Evolutionary conservation across 805 yeast genomes (phyloP), one percentile per base, ranked within the genome.

Genomic region (Monosporozyma unispora): DNA sequence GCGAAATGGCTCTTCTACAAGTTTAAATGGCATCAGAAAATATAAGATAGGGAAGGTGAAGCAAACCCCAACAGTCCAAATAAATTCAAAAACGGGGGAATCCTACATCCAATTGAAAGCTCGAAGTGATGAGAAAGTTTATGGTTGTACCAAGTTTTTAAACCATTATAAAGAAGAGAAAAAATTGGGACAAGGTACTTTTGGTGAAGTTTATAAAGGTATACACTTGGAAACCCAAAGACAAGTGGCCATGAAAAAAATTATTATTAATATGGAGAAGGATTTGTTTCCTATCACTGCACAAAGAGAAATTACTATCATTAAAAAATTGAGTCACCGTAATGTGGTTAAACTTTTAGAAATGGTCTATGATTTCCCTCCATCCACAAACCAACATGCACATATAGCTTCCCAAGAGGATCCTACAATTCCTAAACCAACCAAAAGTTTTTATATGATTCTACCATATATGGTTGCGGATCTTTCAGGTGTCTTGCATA

Each of bases 381-480:
- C 68, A 21, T 54, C 56, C 6, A 51, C 58, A 7, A 51, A 53
- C 25, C 42, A 39, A 14, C 21, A 39, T 39, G 23, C 42, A 21
- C 38, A 33, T 21, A 25, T 38, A 12, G 16, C n/a, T 9, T 18
- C 27, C n/a, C 46, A 43, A n/a, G 25, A 43, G 16, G 46, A 31
- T 19, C 33, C 41, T 3, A 29, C 38, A 2, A 29, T 9, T 14
- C 45, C n/a, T 46, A 50, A 39, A 21, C 7, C 51, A 37, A 52
- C 45, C 39, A 57, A 67, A 60, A 57, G 67, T 52, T 87, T 89
- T 57, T 90, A 84, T 68, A 88, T 95, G 71, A 96, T 91, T 2
- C 77, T 89, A 35, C 96, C 96, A 0, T 93, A 90, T 62, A 88
- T 93, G 88, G 81, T 89, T 11, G 83, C 87, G 21, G 99, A 93